These are phyloP conservation scores for Colletotrichum cordylinicola DNA, from an alignment of 2,329 filamentous ascomycete species.

Conservation along the genomic window DNA sequence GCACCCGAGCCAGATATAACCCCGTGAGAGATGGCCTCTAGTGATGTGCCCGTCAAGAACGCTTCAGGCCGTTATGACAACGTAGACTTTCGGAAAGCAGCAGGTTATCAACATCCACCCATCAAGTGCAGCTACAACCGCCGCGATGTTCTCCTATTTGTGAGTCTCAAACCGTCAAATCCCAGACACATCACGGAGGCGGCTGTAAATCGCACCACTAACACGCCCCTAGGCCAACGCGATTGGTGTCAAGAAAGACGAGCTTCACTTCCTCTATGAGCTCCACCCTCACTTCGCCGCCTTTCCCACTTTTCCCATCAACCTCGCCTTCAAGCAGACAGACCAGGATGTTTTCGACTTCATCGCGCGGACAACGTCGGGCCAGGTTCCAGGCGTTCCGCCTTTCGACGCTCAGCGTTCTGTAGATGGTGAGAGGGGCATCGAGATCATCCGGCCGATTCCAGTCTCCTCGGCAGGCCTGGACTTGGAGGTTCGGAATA, in stretches of 20 bases:
- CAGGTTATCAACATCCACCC: slow-evolving; percentile 39
- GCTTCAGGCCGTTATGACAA: slow-evolving; percentile 44
- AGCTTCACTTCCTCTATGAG: slow-evolving; percentile 50
- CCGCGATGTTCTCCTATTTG: slow-evolving; percentile 48
- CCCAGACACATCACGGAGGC: not conserved
- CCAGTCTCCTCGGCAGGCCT: slow-evolving; percentile 39
- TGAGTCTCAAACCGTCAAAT: slow-evolving; percentile 19
- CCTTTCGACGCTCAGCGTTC: slow-evolving; percentile 44
- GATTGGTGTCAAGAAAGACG: slow-evolving; percentile 41
- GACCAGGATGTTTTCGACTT: slow-evolving; percentile 50
- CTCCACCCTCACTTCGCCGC: slow-evolving; percentile 46
- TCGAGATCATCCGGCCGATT: slow-evolving; percentile 41
- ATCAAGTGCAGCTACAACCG: slow-evolving; percentile 46
- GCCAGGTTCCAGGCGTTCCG: slow-evolving; percentile 42
- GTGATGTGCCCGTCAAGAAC: slow-evolving; percentile 38
- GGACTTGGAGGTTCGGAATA: slow-evolving; percentile 43
- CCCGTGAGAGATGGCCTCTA: slow-evolving; percentile 12
- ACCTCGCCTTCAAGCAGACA: slow-evolving; percentile 50
- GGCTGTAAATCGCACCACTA: not conserved
- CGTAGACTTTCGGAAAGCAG: slow-evolving; percentile 45
- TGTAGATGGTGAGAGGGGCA: slow-evolving; percentile 46
- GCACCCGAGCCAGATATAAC: not conserved
- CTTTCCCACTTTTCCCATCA: slow-evolving; percentile 54
- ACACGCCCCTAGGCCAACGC: slow-evolving; percentile 39
- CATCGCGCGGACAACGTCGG: slow-evolving; percentile 37